Evolutionary conservation across 2,329 filamentous ascomycete species (phyloP), one percentile per base, ranked within the genome.

Genomic region (Fusarium nodosum): DNA sequence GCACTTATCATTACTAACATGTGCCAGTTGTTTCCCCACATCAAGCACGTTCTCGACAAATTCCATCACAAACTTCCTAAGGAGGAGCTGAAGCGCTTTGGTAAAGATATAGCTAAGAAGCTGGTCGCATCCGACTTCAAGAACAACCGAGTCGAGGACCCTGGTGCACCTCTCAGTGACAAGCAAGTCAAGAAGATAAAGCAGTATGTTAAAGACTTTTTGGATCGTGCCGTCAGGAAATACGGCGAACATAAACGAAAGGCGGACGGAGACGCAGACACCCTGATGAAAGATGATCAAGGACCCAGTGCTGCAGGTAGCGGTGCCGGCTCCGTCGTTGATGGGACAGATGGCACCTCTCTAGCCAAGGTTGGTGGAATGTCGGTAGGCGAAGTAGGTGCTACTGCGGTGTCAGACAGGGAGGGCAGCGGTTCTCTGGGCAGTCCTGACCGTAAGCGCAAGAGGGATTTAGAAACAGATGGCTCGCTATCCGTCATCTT

Each of bases 81-180:
- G 76, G 94, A 97, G 9, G 87, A 90, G 51, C 77, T 90, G 5
- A 90, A 90, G 75, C 85, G 85, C 60, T 84, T 89, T 48, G 85
- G 84, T 57, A 88, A 90, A 73, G 86, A 91, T 78, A 87, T 95
- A 47, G 90, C 90, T 59, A 97, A 97, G 80, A 97, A 95, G 79
- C 87, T 98, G 16, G 94, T 97, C 22, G 88, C 92, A 20, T 96
- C 93, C 0, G 95, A 98, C 78, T 97, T 93, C 82, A 97, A 97
- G 78, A 91, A 95, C 75, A 88, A 90, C 48, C 90, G 93, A n/a
- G 94, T 97, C 12, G 86, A 88, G 46, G 91, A 97, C 75, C 95
- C 94, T 0, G 93, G 88, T 15, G 77, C 77, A n/a, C 74, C 77
- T 50, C 90, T 97, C 69, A 87, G 86, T 30, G 87, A 92, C 36